These are phyloP conservation scores for Candida berthetii DNA, from an alignment of 805 yeast species.

Conservation along the genomic window DNA sequence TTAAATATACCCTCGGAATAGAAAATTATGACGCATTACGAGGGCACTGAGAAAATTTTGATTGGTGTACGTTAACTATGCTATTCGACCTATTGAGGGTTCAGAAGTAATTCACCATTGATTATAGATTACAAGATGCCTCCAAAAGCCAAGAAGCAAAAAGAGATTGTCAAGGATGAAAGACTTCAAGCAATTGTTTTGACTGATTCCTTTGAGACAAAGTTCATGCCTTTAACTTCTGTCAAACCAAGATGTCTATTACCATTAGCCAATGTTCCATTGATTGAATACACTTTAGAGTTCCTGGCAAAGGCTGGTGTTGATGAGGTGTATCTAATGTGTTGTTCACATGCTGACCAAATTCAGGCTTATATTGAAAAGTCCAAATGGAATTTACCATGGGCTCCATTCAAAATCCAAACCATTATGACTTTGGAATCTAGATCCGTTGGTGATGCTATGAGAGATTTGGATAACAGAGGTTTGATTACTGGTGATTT, in stretches of 20 bases:
- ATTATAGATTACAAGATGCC: conserved; percentile 26
- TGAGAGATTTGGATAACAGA: conserved; percentile 90
- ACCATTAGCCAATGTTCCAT: conserved; percentile 89
- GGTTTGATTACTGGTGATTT: conserved; percentile 90
- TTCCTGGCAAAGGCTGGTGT: conserved; percentile 89
- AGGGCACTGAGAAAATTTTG: too few relatives aligned
- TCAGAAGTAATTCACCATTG: too few relatives aligned
- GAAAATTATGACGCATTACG: too few relatives aligned
- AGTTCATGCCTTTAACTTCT: conserved; percentile 89
- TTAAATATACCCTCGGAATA: too few relatives aligned
- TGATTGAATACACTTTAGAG: conserved; percentile 91
- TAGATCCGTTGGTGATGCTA: conserved; percentile 92
- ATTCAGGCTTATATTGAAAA: conserved; percentile 74
- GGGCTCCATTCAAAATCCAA: conserved; percentile 76
- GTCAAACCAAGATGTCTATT: conserved; percentile 84
- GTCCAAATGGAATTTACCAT: conserved; percentile 61
- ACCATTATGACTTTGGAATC: conserved; percentile 83
- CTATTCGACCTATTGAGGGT: background rate
- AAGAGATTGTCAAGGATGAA: conserved; percentile 59
- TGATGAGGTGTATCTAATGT: conserved; percentile 82
- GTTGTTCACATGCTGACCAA: conserved; percentile 87
- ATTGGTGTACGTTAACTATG: background rate
- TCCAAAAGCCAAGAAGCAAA: conserved; percentile 43
- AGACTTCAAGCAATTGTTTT: conserved; percentile 90
- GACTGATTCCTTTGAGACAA: conserved; percentile 87